Base-by-base conservation (phyloP, 352 stramenopile species). In the Globisporangium cylindrosporum region DNA sequence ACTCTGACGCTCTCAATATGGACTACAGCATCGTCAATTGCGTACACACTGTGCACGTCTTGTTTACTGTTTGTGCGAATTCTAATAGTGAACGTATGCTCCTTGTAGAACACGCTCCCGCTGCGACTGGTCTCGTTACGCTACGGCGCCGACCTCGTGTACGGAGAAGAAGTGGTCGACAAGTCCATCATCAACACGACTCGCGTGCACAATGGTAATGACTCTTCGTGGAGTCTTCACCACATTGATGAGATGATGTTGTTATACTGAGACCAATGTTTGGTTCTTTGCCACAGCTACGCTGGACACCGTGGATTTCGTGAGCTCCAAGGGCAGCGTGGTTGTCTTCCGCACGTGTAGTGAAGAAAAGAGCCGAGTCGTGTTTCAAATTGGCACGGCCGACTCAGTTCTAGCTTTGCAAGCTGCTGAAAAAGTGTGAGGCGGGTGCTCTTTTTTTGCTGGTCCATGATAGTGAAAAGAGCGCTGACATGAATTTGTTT, bases 91-190 rank as follows among this genome's bases (percentile, higher is more conserved):
- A 32, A 5, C 18, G 27, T 59, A 27, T 59, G 54, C 5, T 20
- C 18, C n/a, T 62, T 62, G 27, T 34, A 95, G 88, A 94, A 91
- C 18, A 98, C 95, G 49, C 88, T 96, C 29, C 95, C 96, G 18
- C 74, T 98, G 54, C 89, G 96, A 18, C 81, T 94, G 20, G 71
- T 98, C 18, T 96, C 94, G 59, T 74, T 98, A 60, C 79, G 84
- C 2, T 98, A 98, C 70, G 95, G 95, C 53, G 94, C 94, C 5
- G 86, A 98, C 57, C 74, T 98, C 27, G 89, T 97, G 0, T 98
- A 98, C 73, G 88, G 89, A 27, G 96, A 99, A 80, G 96, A 99
- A 77, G 91, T 98, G 59, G 89, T 99, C 61, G 96, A 98, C 82
- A 92, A 97, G 73, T 90, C 89, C 59, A 93, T 98, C 53, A 84